Percentiles rank a stretch among this genome's conserved stretches.
Conservation (phyloP, 2,329 filamentous ascomycete genomes). For the Sclerotinia nivalis region DNA sequence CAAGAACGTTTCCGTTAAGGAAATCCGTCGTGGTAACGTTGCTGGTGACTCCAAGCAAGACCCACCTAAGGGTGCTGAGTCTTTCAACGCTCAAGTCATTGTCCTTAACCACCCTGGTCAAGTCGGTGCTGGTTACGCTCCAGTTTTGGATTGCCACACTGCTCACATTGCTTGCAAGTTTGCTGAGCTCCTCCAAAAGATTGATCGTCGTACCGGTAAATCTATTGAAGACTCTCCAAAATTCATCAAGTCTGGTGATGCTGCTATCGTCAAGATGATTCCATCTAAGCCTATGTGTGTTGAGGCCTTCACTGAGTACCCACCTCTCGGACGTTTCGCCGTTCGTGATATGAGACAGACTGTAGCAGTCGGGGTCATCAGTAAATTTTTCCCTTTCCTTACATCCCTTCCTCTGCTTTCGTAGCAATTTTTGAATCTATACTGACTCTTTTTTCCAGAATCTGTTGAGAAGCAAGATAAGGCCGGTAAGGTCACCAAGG, state of each 20-base stretch:
- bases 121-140: constrained; percentile 98
- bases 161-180: constrained; percentile 99
- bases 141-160: constrained; percentile 99
- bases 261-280: constrained; percentile 99
- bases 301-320: constrained; percentile 99
- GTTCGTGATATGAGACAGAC: constrained; percentile 51
- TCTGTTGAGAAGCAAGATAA: constrained; percentile 6
- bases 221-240: constrained; percentile 88
- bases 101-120: constrained; percentile 99
- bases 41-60: constrained; percentile 99
- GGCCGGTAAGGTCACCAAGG: constrained; percentile 37
- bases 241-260: constrained; percentile 99
- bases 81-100: constrained; percentile 99
- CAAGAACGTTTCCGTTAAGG: constrained; percentile 99
- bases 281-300: constrained; percentile 99
- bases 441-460: too few relatives aligned
- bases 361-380: background rate
- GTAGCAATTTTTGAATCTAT: too few relatives aligned
- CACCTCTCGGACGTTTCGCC: constrained; percentile 98
- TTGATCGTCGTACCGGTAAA: constrained; percentile 99
- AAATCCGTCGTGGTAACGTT: constrained; percentile 99
- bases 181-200: constrained; percentile 99
- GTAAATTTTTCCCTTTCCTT: constrained; percentile 69
- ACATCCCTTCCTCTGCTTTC: too few relatives aligned
- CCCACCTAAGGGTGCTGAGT: constrained; percentile 82